phyloP scores from a whole-genome alignment of 345 rosid species.

The Kandelia obovata region DNA sequence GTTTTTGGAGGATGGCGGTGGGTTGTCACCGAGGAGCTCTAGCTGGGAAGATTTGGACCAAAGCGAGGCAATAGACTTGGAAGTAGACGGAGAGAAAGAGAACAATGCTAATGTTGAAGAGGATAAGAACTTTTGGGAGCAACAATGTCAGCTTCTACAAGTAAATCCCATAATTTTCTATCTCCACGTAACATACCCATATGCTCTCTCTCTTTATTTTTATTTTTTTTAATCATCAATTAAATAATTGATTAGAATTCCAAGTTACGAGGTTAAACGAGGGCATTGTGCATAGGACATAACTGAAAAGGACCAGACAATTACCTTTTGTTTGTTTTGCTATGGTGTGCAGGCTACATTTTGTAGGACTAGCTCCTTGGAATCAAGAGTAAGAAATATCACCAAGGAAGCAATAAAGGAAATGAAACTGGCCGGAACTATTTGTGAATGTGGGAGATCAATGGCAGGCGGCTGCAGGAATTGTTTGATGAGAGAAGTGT shows the following conservation, averaged over 20 bases:
- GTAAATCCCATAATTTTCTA: slow-evolving; percentile 6
- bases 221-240: no score
- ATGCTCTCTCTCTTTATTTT: no score
- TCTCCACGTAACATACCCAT: no score
- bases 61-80: slow-evolving; percentile 9
- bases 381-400: slow-evolving; percentile 23
- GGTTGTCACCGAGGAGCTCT: background rate
- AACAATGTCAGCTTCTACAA: slow-evolving; percentile 24
- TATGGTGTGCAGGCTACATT: slow-evolving; percentile 20
- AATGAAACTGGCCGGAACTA: slow-evolving; percentile 11
- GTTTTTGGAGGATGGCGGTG: slow-evolving; percentile 17
- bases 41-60: background rate
- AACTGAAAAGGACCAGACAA: background rate
- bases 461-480: slow-evolving; percentile 25
- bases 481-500: slow-evolving; percentile 27
- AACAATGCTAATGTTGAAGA: slow-evolving; percentile 1
- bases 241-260: no score
- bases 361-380: slow-evolving; percentile 27
- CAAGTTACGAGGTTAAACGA: no score
- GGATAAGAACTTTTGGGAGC: slow-evolving; percentile 23
- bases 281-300: no score
- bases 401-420: slow-evolving; percentile 28
- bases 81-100: slow-evolving; percentile 20
- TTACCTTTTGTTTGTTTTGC: background rate
- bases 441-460: slow-evolving; percentile 19